phyloP scores from a whole-genome alignment of 2,329 filamentous ascomycete genomes.

The Trichocomaceae sp. region DNA sequence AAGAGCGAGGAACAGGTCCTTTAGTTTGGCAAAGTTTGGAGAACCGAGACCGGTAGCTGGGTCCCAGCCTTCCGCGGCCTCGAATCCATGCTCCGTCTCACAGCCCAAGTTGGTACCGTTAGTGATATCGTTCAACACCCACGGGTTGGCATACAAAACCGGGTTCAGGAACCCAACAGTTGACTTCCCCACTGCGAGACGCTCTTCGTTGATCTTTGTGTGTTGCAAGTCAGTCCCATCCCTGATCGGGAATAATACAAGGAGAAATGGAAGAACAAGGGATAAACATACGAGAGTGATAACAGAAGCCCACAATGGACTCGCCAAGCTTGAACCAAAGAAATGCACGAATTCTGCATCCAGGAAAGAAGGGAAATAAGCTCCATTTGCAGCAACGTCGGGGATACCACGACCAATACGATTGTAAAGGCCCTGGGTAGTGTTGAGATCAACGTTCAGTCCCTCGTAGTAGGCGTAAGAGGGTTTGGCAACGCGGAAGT shows the following conservation, averaged over 20 bases:
- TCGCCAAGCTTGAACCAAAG: conserved; percentile 24
- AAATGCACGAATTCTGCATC: conserved; percentile 18
- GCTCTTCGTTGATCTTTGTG: conserved; percentile 55
- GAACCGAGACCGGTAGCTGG: conserved; percentile 28
- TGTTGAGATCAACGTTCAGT: conserved; percentile 30
- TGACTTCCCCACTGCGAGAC: conserved; percentile 44
- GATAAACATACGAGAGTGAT: conserved; percentile 22
- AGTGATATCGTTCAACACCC: conserved; percentile 38
- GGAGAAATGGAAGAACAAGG: conserved; percentile 12
- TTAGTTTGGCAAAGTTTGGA: conserved; percentile 26
- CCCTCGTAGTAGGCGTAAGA: conserved; percentile 27
- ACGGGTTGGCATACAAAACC: conserved; percentile 31
- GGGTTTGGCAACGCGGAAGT: conserved; percentile 30
- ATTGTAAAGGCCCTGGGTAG: conserved; percentile 38
- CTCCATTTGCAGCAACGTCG: conserved; percentile 44
- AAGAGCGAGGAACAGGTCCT: conserved; percentile 22
- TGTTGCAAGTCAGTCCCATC: conserved; percentile 32
- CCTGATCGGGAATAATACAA: conserved; percentile 40
- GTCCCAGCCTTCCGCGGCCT: conserved; percentile 26
- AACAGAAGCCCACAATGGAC: conserved; percentile 26
- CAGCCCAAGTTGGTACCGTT: conserved; percentile 30
- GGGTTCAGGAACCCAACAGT: conserved; percentile 50
- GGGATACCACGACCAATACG: conserved; percentile 44
- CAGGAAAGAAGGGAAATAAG: conserved; percentile 22
- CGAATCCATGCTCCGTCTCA: conserved; percentile 21